phyloP scores from a whole-genome alignment of 129 eudicot species.

The sunflower (Helianthus annuus) region HanXRQr2.0-SUNRISE NC_035446.2:115051583-115052082 shows the following conservation, averaged over 20 bases:
- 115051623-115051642: constrained; percentile 14
- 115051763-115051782: constrained; percentile 84
- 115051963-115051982: constrained; percentile 31
- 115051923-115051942: constrained; percentile 52
- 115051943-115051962: constrained; percentile 40
- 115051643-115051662: constrained; percentile 17
- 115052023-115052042: constrained; percentile 24
- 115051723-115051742: background rate
- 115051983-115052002: constrained; percentile 18
- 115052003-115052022: constrained; percentile 19
- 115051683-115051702: background rate
- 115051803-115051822: constrained; percentile 13
- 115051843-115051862: background rate
- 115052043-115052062: constrained; percentile 8
- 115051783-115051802: constrained; percentile 72
- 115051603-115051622: constrained; percentile 1
- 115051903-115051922: constrained; percentile 18
- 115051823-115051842: background rate
- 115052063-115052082: background rate
- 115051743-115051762: constrained; percentile 60
- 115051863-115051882: constrained; percentile 17
- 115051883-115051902: constrained; percentile 22
- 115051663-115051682: constrained; percentile 3
- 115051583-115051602: background rate
- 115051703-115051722: background rate